These are phyloP conservation scores for Tetrapisispora nanseiensis DNA, from an alignment of 805 yeast genomes.

Conservation along the genomic window DNA sequence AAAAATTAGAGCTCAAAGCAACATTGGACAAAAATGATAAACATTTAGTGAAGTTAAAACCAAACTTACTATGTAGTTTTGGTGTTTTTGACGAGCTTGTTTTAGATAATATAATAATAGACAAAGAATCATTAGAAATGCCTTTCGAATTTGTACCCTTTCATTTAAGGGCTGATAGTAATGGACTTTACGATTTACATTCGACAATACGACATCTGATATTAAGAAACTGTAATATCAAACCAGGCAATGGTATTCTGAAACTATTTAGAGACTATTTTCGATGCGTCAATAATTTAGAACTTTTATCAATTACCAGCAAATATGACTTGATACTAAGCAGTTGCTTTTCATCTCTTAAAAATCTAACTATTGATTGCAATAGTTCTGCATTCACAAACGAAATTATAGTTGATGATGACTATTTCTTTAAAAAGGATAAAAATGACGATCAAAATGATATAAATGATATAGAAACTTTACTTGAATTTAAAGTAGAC, in stretches of 20 bases:
- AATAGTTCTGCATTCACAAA: conserved; percentile 36
- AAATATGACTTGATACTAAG: conserved; percentile 41
- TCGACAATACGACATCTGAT: conserved; percentile 30
- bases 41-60: conserved; percentile 23
- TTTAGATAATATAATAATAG: conserved; percentile 40
- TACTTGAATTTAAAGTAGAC: conserved; percentile 15
- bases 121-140: conserved; percentile 31
- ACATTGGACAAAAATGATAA: conserved; percentile 8
- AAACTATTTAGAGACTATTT: conserved; percentile 33
- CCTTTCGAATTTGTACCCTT: conserved; percentile 29
- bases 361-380: conserved; percentile 38
- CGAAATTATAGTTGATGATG: conserved; percentile 15
- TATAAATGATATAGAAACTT: conserved; percentile 17
- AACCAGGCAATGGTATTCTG: conserved; percentile 31
- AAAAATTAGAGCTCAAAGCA: conserved; percentile 19
- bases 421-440: conserved; percentile 17
- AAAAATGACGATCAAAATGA: conserved; percentile 5
- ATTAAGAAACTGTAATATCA: conserved; percentile 28
- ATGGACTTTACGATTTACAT: conserved; percentile 24
- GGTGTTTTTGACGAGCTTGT: conserved; percentile 36
- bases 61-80: conserved; percentile 38
- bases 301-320: conserved; percentile 32
- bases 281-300: conserved; percentile 31
- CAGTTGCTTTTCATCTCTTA: conserved; percentile 35
- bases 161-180: conserved; percentile 13